A percentile compares a stretch with the other conserved stretches of the same genome.
Evolutionary conservation across 257 asterid species (phyloP).

Genomic region (Solanum appendiculatum): DNA sequence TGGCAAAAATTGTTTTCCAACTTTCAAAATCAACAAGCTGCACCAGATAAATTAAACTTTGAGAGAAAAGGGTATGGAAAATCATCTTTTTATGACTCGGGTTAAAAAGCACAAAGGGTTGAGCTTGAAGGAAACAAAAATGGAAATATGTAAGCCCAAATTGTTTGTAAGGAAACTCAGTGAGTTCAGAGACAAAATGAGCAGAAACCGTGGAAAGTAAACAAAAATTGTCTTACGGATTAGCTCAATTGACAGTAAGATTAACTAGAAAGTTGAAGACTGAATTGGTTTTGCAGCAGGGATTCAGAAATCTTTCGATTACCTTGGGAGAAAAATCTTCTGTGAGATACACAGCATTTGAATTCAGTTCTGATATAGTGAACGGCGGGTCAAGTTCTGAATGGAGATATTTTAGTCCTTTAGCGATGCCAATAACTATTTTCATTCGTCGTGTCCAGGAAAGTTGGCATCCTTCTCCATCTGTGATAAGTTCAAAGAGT

Average conservation of each 20-base stretch:
- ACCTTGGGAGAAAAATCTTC: constrained; percentile 98
- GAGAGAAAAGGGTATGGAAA: neutral
- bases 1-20: constrained; percentile 71
- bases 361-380: constrained; percentile 73
- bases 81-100: neutral
- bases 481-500: constrained; percentile 20
- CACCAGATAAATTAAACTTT: neutral
- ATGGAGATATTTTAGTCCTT: constrained; percentile 82
- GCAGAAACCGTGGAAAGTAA: neutral
- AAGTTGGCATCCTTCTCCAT: constrained; percentile 87
- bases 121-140: neutral
- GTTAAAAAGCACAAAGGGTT: neutral
- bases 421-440: constrained; percentile 74
- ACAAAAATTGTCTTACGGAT: neutral
- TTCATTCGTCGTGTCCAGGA: constrained; percentile 97
- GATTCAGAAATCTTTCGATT: neutral
- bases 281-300: neutral
- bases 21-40: constrained; percentile 96
- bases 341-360: constrained; percentile 77
- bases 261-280: neutral
- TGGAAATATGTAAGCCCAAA: neutral
- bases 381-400: constrained; percentile 80
- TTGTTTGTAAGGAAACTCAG: neutral
- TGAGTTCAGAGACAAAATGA: neutral
- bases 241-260: neutral